Evolutionary conservation across 768 basidiomycete genomes (phyloP).

Genomic region (Naematelia encephala): DNA sequence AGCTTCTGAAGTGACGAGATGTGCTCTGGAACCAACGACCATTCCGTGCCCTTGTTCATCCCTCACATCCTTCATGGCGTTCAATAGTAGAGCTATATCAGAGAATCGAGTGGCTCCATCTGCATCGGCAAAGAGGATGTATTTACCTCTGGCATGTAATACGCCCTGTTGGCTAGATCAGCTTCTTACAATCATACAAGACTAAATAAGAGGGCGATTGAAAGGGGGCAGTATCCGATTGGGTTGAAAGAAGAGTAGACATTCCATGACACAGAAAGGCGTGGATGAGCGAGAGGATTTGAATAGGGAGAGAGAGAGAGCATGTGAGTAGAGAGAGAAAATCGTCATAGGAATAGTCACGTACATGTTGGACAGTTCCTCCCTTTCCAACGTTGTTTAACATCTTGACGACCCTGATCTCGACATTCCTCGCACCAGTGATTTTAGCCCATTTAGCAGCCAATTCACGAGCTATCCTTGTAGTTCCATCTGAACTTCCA

Average conservation of each 20-base stretch:
- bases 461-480: conserved; percentile 62
- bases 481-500: conserved; percentile 75
- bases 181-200: too few species aligned
- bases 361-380: conserved; percentile 76
- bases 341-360: conserved; percentile 15
- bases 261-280: too few species aligned
- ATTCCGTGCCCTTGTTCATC: conserved; percentile 60
- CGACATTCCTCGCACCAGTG: conserved; percentile 13
- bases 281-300: too few species aligned
- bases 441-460: conserved; percentile 53
- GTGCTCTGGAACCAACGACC: conserved; percentile 80
- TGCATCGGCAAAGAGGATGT: conserved; percentile 88
- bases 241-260: too few species aligned
- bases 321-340: too few species aligned
- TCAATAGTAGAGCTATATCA: conserved; percentile 77
- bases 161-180: conserved; percentile 58
- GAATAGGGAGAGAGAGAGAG: too few species aligned
- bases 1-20: conserved; percentile 84
- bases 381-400: conserved; percentile 85
- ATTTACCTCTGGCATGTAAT: conserved; percentile 69
- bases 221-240: too few species aligned
- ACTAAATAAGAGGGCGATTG: too few species aligned
- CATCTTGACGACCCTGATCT: conserved; percentile 74
- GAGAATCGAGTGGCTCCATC: conserved; percentile 87
- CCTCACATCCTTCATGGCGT: conserved; percentile 62